phyloP scores from a whole-genome alignment of 176 grass and related monocot species.

The Hyparrhenia diplandra region DNA sequence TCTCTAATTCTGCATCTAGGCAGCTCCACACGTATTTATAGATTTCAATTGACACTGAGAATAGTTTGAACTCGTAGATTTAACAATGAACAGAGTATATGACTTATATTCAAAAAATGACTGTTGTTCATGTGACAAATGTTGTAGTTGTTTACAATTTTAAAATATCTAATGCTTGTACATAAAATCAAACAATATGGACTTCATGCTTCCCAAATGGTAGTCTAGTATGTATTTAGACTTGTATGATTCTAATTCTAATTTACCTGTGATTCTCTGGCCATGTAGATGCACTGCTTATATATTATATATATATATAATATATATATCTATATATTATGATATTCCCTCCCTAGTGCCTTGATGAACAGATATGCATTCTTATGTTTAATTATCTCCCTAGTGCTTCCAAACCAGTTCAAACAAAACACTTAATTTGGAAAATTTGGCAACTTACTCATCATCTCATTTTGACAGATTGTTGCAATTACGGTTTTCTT shows the following conservation, averaged over 20 bases:
- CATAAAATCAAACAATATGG: not conserved
- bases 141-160: not conserved
- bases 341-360: not conserved
- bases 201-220: not conserved
- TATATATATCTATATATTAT: not conserved
- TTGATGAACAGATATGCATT: not conserved
- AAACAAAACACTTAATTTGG: not conserved
- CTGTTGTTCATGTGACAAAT: not conserved
- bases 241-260: not conserved
- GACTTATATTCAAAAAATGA: not conserved
- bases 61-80: not conserved
- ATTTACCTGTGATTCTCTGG: not conserved
- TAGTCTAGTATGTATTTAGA: not conserved
- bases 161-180: not conserved
- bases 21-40: not conserved
- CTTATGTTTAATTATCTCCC: no score
- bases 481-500: conserved; percentile 92
- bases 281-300: not conserved
- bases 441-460: not conserved
- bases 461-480: conserved; percentile 51
- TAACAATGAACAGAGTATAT: not conserved
- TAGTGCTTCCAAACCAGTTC: no score
- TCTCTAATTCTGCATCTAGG: not conserved
- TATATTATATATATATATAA: no score
- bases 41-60: not conserved